Base-by-base conservation (phyloP, 1,284 basidiomycete genomes). In the Ceratobasidium sp. region DNA sequence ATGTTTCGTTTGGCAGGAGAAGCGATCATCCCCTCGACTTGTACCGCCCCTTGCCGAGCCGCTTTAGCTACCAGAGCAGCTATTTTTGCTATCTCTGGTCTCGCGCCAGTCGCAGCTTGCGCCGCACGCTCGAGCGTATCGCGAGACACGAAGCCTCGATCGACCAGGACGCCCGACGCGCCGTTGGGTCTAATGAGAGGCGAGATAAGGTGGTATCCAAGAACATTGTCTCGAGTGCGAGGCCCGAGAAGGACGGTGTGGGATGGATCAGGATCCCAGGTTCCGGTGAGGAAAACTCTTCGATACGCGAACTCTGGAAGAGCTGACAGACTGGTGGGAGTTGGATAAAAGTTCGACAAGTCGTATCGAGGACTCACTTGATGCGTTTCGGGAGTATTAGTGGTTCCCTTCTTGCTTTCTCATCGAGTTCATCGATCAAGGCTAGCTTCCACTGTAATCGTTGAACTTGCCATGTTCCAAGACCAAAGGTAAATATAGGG, bases 391-490 rank as follows among this genome's bases (percentile, higher is more conserved):
- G 97, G 33, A 99, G 87, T 33, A 87, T 83, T 78, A 99, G 89
- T 0, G 98, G 94, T 48, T 91, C 90, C 41, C 93, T 89, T 79
- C 93, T 89, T 38, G 99, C 87, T 86, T 99, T 98, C 84, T 95
- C 92, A 83, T 98, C 94, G 59, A 99, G 88, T 83, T 99, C 96
- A 80, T 98, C 95, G 80, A 99, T 98, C 78, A 99, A 88, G 70
- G 90, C 90, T 44, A 98, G 87, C 85, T 99, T 99, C 98, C 98
- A 99, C 83, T 95, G 91, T 59, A 99, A 88, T 55, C 98, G 90
- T 82, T 95, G 89, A 44, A 91, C 82, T 83, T 99, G 97, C 98
- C 97, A 99, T 48, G 93, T 92, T 27, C 97, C 97, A 78, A 99
- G 88, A n/a, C 89, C 93, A 81, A 97, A 96, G 0, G 96, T 96